Base-by-base conservation (phyloP, 139 green algal genomes). In the Zygnema circumcarinatum region DNA sequence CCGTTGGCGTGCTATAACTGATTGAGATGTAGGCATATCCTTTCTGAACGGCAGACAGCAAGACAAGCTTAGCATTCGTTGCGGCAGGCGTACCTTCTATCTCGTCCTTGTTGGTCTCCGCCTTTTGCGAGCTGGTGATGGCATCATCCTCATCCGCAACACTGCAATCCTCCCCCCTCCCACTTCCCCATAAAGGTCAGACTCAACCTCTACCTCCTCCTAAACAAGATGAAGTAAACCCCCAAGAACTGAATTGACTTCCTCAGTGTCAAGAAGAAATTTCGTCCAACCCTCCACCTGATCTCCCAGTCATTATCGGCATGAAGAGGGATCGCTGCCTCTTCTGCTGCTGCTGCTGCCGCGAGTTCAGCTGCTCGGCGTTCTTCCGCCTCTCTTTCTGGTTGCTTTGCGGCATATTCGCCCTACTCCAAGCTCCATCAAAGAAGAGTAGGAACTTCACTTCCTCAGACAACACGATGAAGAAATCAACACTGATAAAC, bases 231-330 rank as follows among this genome's bases (percentile, higher is more conserved):
- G 56, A 29, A 72, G 56, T 35, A 72, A 35, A 29, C 29, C 56
- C 29, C 29, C 29, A 29, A 72, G 29, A 72, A 72, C n/a, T n/a
- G n/a, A n/a, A n/a, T n/a, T n/a, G n/a, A n/a, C n/a, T n/a, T n/a
- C n/a, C n/a, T n/a, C n/a, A n/a, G n/a, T n/a, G n/a, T n/a, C n/a
- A n/a, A n/a, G n/a, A n/a, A n/a, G n/a, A n/a, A n/a, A n/a, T n/a
- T n/a, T n/a, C n/a, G n/a, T n/a, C n/a, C n/a, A n/a, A n/a, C n/a
- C n/a, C n/a, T n/a, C n/a, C n/a, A 93, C 52, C 94, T 92, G 39
- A 98, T 98, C 52, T 90, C 89, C 96, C 96, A 98, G 73, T 98
- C 95, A 86, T 98, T 98, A 41, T 94, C 93, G 25, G 96, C 94
- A 78, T 98, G 96, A 54, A 96, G 31, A 1, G 93, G 90, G 11